These are phyloP conservation scores for Thalassiosira gravida DNA, from an alignment of 352 stramenopile genomes.

Conservation along the genomic window DNA sequence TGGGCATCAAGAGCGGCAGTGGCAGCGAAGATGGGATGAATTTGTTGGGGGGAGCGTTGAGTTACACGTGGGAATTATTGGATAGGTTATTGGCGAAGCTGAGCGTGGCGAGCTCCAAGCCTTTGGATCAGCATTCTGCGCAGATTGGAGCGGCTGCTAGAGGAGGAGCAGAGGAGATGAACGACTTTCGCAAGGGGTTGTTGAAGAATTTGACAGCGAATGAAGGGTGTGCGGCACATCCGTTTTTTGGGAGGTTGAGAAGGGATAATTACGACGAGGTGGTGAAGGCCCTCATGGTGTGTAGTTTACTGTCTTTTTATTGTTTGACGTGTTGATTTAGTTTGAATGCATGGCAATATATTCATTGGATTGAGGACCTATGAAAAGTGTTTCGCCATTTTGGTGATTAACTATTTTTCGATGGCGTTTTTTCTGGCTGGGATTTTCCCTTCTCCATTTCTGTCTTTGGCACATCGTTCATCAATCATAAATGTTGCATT, in stretches of 20 bases:
- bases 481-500: too few relatives aligned
- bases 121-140: slow-evolving; percentile 81
- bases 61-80: slow-evolving; percentile 80
- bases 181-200: slow-evolving; percentile 71
- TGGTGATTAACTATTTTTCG: too few relatives aligned
- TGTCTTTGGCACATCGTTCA: too few relatives aligned
- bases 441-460: too few relatives aligned
- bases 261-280: slow-evolving; percentile 88
- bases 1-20: neutral
- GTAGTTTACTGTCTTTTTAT: slow-evolving; percentile 9
- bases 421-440: too few relatives aligned
- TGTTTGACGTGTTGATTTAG: neutral
- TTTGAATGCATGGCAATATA: too few relatives aligned
- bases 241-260: slow-evolving; percentile 88
- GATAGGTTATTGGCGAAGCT: slow-evolving; percentile 81
- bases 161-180: neutral
- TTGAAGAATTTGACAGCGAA: slow-evolving; percentile 70
- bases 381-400: too few relatives aligned
- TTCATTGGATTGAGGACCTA: too few relatives aligned
- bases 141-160: slow-evolving; percentile 22
- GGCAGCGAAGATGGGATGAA: slow-evolving; percentile 14
- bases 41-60: slow-evolving; percentile 65
- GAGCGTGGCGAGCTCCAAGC: slow-evolving; percentile 74
- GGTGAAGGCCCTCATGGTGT: slow-evolving; percentile 79
- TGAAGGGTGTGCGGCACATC: slow-evolving; percentile 68